phyloP scores from a whole-genome alignment of 257 asterid genomes.

The Solanum piurae region DNA sequence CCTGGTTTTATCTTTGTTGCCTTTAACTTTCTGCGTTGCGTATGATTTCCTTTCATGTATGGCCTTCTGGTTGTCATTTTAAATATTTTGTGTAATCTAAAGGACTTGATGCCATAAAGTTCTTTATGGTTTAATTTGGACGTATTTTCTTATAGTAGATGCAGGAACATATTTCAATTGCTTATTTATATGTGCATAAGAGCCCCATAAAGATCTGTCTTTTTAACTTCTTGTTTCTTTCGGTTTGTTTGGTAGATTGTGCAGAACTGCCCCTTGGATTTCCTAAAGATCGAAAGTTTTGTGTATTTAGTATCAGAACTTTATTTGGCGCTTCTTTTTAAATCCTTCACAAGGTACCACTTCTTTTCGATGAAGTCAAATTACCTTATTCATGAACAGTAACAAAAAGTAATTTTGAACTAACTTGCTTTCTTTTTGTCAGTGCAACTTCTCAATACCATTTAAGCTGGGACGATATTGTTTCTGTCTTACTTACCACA shows the following conservation, averaged over 20 bases:
- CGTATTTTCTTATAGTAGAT: neutral
- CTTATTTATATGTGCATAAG: neutral
- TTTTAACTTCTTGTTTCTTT: slow-evolving; percentile 11
- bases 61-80: neutral
- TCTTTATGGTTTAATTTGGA: neutral
- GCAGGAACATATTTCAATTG: neutral
- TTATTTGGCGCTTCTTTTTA: slow-evolving; percentile 60
- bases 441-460: slow-evolving; percentile 31
- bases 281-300: slow-evolving; percentile 49
- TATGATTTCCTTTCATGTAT: neutral
- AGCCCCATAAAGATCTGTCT: neutral
- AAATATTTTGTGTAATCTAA: neutral
- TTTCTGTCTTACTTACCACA: slow-evolving; percentile 32
- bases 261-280: slow-evolving; percentile 73
- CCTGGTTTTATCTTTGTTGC: neutral
- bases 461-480: slow-evolving; percentile 38
- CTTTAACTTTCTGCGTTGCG: neutral
- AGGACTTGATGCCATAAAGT: neutral
- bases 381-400: neutral
- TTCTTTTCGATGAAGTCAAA: neutral
- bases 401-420: neutral
- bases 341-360: slow-evolving; percentile 46
- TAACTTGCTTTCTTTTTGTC: slow-evolving; percentile 27
- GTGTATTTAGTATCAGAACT: slow-evolving; percentile 65
- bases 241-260: slow-evolving; percentile 50